These are phyloP conservation scores for Powellomyces hirtus DNA, from an alignment of 192 early-diverging fungal genomes.

Conservation along the genomic window DNA sequence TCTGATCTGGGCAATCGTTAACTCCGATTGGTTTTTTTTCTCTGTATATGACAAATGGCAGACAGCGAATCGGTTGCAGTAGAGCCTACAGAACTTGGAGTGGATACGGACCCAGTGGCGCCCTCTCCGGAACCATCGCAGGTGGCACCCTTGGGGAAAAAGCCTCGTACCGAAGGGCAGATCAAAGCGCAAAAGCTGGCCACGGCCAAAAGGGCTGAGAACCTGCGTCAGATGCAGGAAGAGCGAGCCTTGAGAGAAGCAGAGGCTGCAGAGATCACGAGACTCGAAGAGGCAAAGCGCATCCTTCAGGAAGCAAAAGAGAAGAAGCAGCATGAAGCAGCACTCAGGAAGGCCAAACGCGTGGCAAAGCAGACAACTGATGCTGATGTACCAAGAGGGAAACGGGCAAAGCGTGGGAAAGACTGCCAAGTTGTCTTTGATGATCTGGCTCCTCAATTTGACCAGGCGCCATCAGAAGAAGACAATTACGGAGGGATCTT, in stretches of 20 bases:
- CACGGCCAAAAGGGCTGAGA: neutral
- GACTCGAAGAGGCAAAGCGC: slow-evolving; percentile 9
- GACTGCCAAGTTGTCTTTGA: too few relatives aligned
- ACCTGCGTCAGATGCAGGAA: slow-evolving; percentile 3
- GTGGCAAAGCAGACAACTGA: neutral
- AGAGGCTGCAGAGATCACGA: neutral
- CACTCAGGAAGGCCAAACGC: neutral
- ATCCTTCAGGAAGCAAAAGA: neutral
- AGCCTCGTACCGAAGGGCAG: neutral
- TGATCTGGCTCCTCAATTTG: too few relatives aligned
- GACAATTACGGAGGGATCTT: too few relatives aligned
- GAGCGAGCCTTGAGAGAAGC: neutral
- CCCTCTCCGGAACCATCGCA: too few relatives aligned
- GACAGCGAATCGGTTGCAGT: too few relatives aligned
- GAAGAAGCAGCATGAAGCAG: neutral
- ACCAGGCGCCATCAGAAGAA: too few relatives aligned
- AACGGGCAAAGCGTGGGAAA: neutral
- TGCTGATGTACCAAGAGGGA: neutral
- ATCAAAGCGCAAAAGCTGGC: too few relatives aligned
- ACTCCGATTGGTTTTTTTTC: slow-evolving; percentile 8
- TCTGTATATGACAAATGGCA: too few relatives aligned
- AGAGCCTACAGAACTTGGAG: too few relatives aligned
- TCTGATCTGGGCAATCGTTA: neutral
- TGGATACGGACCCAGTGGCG: too few relatives aligned
- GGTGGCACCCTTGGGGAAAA: neutral